These are phyloP conservation scores for Leccinum variicolor DNA, from an alignment of 768 basidiomycete species.

Conservation along the genomic window DNA sequence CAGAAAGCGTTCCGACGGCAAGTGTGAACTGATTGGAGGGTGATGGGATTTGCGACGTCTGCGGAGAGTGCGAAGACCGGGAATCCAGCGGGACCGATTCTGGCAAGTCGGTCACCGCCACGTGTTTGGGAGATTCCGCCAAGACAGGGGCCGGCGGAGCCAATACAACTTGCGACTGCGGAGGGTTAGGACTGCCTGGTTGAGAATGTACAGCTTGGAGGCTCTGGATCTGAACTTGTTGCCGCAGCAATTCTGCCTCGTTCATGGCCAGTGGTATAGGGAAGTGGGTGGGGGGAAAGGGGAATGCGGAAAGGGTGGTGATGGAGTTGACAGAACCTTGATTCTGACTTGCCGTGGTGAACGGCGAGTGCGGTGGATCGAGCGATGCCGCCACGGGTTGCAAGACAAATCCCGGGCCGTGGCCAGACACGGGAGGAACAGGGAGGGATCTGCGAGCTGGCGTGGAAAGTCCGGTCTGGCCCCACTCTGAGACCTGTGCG, in stretches of 20 bases:
- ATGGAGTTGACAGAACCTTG: slow-evolving; percentile 44
- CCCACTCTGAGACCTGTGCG: slow-evolving; percentile 26
- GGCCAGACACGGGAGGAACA: slow-evolving; percentile 13
- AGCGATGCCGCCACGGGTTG: slow-evolving; percentile 1
- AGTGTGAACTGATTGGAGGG: slow-evolving; percentile 1
- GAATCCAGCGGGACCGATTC: slow-evolving; percentile 3
- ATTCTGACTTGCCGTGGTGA: slow-evolving; percentile 13
- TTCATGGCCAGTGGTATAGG: slow-evolving; percentile 50
- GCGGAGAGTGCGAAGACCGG: slow-evolving; percentile 6
- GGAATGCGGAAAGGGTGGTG: slow-evolving; percentile 72
- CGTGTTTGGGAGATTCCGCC: slow-evolving; percentile 22
- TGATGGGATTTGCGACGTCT: slow-evolving; percentile 2
- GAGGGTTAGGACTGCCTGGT: slow-evolving; percentile 15
- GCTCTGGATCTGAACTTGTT: slow-evolving; percentile 24
- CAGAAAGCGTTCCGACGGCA: not conserved
- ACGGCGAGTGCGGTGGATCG: slow-evolving; percentile 27
- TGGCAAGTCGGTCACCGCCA: slow-evolving; percentile 1
- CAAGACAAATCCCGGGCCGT: slow-evolving; percentile 12
- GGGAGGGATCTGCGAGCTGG: slow-evolving; percentile 21
- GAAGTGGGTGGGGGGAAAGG: slow-evolving; percentile 68
- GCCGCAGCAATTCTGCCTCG: slow-evolving; percentile 25
- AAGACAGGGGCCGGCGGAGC: slow-evolving; percentile 9
- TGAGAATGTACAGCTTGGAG: slow-evolving; percentile 15
- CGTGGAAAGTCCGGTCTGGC: slow-evolving; percentile 19
- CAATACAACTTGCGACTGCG: not conserved